phyloP scores from a whole-genome alignment of 73 alveolate species.

The Symbiodinium natans region DNA sequence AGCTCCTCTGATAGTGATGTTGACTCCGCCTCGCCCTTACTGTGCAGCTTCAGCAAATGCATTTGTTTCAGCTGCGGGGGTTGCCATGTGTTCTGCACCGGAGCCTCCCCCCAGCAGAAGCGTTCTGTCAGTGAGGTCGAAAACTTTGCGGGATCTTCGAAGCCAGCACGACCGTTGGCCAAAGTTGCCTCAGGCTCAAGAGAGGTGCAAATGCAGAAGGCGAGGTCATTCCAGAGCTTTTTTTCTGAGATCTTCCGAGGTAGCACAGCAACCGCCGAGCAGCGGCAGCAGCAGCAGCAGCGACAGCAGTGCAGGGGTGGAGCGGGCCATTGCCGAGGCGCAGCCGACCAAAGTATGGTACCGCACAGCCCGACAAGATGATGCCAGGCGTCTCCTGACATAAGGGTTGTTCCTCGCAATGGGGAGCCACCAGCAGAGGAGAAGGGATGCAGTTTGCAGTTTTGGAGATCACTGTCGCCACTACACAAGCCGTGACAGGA shows the following conservation, averaged over 20 bases:
- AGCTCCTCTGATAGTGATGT: constrained; percentile 11
- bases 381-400: too few relatives aligned
- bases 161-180: background rate
- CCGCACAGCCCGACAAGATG: too few relatives aligned
- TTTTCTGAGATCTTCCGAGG: background rate
- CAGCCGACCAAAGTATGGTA: background rate
- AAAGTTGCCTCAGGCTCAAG: background rate
- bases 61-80: too few relatives aligned
- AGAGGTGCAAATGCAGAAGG: background rate
- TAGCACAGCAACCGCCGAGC: constrained; percentile 9
- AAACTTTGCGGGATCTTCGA: background rate
- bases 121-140: background rate
- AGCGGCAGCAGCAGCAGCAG: background rate
- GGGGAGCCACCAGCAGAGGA: too few relatives aligned
- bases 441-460: background rate
- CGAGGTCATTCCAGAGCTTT: too few relatives aligned
- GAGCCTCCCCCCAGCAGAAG: too few relatives aligned
- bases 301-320: constrained; percentile 83
- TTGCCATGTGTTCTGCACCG: background rate
- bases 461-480: background rate
- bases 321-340: constrained; percentile 67
- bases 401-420: too few relatives aligned
- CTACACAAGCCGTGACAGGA: background rate
- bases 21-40: background rate
- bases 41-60: background rate